These are phyloP conservation scores for Chalara sp. DNA, from an alignment of 2,329 filamentous ascomycete species.

Conservation along the genomic window DNA sequence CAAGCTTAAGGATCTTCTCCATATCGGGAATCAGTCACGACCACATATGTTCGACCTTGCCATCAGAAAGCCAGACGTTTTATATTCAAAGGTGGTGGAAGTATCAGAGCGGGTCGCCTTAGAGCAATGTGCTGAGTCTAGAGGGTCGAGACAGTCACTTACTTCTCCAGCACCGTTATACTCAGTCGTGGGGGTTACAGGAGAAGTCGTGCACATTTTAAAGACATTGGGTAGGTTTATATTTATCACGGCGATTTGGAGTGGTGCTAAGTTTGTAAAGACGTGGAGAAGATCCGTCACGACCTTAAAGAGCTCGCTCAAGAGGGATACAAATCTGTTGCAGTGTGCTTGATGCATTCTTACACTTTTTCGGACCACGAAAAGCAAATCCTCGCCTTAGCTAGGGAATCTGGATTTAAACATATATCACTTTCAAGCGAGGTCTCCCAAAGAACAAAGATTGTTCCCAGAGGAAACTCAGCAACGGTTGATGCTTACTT, in stretches of 20 bases:
- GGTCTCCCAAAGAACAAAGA: conserved; percentile 65
- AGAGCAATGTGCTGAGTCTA: conserved; percentile 49
- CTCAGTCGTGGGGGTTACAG: conserved; percentile 43
- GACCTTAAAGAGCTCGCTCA: conserved; percentile 50
- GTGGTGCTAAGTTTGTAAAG: conserved; percentile 20
- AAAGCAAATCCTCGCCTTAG: conserved; percentile 50
- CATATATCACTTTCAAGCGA: conserved; percentile 59
- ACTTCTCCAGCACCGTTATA: conserved; percentile 39
- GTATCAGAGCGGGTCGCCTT: conserved; percentile 65
- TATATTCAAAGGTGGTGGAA: conserved; percentile 63
- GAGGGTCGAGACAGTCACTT: conserved; percentile 57
- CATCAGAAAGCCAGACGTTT: conserved; percentile 57
- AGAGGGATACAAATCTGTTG: conserved; percentile 52
- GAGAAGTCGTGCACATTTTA: conserved; percentile 57
- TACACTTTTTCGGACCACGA: conserved; percentile 63
- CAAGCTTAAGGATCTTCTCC: conserved; percentile 42
- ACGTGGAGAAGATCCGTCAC: conserved; percentile 30
- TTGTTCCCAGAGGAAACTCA: conserved; percentile 58
- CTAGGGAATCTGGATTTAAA: conserved; percentile 55
- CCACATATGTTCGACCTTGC: conserved; percentile 66
- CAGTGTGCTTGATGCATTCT: conserved; percentile 60
- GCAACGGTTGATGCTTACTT: conserved; percentile 64
- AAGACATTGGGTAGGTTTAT: conserved; percentile 29
- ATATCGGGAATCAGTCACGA: conserved; percentile 65
- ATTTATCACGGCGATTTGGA: not conserved